These are phyloP conservation scores for Exophiala mesophila DNA, from an alignment of 2,329 filamentous ascomycete genomes.

Conservation along the genomic window DNA sequence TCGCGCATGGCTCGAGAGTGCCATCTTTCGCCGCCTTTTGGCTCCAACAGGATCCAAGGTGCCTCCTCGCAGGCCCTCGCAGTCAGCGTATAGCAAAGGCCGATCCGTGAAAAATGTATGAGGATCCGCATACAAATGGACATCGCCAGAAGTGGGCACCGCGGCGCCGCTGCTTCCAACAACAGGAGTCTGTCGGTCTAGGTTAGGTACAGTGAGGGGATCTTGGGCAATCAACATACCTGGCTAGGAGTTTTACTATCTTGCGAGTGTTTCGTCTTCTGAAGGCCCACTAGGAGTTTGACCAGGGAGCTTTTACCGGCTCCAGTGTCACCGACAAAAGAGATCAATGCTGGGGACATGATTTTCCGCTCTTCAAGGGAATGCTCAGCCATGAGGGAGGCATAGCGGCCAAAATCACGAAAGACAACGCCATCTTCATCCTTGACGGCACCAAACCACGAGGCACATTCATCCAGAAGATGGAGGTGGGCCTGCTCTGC, in stretches of 20 bases:
- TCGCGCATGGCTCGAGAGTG: too few species aligned
- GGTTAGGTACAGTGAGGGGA: too few species aligned
- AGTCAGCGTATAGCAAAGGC: constrained; percentile 49
- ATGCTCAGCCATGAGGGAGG: too few species aligned
- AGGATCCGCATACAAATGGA: constrained; percentile 51
- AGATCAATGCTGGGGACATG: constrained; percentile 40
- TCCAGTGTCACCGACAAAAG: constrained; percentile 43
- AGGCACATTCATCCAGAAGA: too few species aligned
- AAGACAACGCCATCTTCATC: too few species aligned
- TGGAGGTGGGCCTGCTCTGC: too few species aligned
- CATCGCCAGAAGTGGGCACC: constrained; percentile 47
- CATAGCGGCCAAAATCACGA: too few species aligned
- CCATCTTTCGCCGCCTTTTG: too few species aligned
- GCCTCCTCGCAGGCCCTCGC: constrained; percentile 50
- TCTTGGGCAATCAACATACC: constrained; percentile 30
- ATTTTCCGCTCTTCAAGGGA: too few species aligned
- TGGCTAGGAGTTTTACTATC: too few species aligned
- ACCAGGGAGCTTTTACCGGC: constrained; percentile 50
- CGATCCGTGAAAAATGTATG: constrained; percentile 34
- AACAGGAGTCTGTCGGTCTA: constrained; percentile 42
- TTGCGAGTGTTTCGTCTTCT: constrained; percentile 26
- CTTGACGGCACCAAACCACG: too few species aligned
- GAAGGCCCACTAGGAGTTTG: constrained; percentile 43
- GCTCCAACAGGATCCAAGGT: too few species aligned
- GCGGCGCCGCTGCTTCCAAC: constrained; percentile 38